Evolutionary conservation across 2,329 filamentous ascomycete genomes (phyloP), one percentile per base, ranked within the genome.

Genomic region (Pyricularia grisea): DNA sequence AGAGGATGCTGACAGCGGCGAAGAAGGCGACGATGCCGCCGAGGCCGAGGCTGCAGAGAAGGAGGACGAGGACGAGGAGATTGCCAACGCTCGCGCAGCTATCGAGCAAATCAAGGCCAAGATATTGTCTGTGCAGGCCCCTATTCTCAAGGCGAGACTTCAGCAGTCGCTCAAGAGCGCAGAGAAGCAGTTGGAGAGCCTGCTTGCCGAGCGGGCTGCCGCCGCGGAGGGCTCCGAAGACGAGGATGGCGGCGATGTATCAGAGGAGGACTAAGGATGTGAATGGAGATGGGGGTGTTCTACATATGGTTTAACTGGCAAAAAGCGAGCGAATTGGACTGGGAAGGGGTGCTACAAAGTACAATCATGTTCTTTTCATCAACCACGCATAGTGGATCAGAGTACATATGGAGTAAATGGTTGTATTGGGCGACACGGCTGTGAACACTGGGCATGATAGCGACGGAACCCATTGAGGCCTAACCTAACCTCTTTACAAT

Each of bases 41-140:
- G 80, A 82, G 61, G 81, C 82, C 3, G 78, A 80, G 68, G 78
- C 79, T 25, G 83, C 85, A 65, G 81, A 86, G 71, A 79, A 83
- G 71, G 82, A 85, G 71, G 84, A 85, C 70, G 82, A 86, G 71
- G 82, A 83, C 72, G 84, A 84, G 72, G 85, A 87, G 71, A 83
- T 87, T 67, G 78, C 81, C 66, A 58, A 68, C 28, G 66, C 66
- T 23, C 27, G 33, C 10, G 28, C 50, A 42, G 42, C 42, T 7
- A 58, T 74, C 66, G 71, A 69, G 66, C 81, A 84, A 67, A 79
- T 88, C 70, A 80, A 85, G 75, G 27, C 25, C 7, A 58, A 68
- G 50, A 55, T 68, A 23, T 14, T 33, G 14, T 4, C 14, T 14
- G 33, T 61, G 25, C 17, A 28, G 25, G 61, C 58, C 55, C 28